Base-by-base conservation (phyloP, 805 yeast species). In the Lipomyces starkeyi region DNA sequence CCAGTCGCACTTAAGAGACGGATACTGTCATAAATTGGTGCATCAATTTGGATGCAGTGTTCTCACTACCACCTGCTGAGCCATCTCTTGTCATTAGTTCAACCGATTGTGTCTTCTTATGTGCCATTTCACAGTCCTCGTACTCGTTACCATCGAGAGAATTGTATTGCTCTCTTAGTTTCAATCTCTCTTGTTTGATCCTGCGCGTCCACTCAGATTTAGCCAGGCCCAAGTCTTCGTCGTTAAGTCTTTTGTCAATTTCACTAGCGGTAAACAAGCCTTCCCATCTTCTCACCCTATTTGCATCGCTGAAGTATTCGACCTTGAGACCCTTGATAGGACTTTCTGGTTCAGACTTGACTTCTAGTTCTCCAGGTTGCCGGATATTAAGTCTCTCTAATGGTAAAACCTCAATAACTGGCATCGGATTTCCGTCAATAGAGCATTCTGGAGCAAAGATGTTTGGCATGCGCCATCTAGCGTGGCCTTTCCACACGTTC, bases 401-500 rank as follows among this genome's bases (percentile, higher is more conserved):
- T 14, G 65, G 65, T 29, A 62, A 49, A 7, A 14, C 47, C 17
- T 62, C 61, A 14, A n/a, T 8, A 17, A 8, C n/a, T 14, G 20
- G 32, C 25, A 34, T 35, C 29, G 25, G 20, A 17, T 2, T 27
- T 22, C 25, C 35, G 40, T 22, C 37, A 32, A 7, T 27, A 6
- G 40, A 22, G 56, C 14, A 32, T 59, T 22, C 43, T 17, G 34
- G 22, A 27, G 61, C 61, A 27, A 58, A 58, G 11, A 22, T 59
- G 40, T 59, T 59, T 56, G 27, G 27, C 62, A 59, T 59, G 14
- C 60, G 27, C 25, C 29, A 37, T 25, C n/a, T 59, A 6, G 55
- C 35, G 22, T 59, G 62, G 8, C 61, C 61, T 29, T 47, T 59
- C 62, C 62, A 59, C 40, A 35, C 43, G 61, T 20, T 43, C n/a